These are phyloP conservation scores for Pyrenula massariospora DNA, from an alignment of 495 filamentous ascomycete genomes.

Conservation along the genomic window DNA sequence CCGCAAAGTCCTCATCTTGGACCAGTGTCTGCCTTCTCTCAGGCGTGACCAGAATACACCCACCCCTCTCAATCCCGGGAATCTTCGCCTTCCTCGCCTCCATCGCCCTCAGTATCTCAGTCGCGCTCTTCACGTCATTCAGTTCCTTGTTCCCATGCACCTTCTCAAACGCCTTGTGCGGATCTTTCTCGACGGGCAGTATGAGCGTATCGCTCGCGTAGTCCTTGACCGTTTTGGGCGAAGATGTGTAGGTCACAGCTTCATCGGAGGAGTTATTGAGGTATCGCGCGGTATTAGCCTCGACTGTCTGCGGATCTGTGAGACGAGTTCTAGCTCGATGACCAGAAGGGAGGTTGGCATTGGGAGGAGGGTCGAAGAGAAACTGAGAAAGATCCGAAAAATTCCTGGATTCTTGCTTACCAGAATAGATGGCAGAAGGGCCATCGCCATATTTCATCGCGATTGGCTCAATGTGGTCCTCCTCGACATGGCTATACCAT, in stretches of 20 bases:
- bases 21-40: constrained; percentile 23
- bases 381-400: constrained; percentile 3
- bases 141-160: constrained; percentile 25
- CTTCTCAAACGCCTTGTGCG: constrained; percentile 25
- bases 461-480: constrained; percentile 43
- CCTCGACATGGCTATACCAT: constrained; percentile 51
- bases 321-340: background rate
- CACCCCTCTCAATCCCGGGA: constrained; percentile 32
- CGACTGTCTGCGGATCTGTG: constrained; percentile 1
- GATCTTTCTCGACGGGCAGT: constrained; percentile 12
- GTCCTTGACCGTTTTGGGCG: background rate
- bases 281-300: constrained; percentile 6
- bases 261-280: constrained; percentile 1
- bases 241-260: background rate
- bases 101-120: constrained; percentile 22
- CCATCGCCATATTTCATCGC: constrained; percentile 61
- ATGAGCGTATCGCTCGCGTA: background rate
- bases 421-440: constrained; percentile 31
- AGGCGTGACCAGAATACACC: constrained; percentile 27
- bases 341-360: background rate
- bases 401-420: constrained; percentile 25
- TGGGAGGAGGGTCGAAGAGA: constrained; percentile 2
- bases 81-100: constrained; percentile 30
- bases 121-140: constrained; percentile 20
- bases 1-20: constrained; percentile 30